Conservation (phyloP, 164 flowering plant species). For the Vitis labrusca region DNA sequence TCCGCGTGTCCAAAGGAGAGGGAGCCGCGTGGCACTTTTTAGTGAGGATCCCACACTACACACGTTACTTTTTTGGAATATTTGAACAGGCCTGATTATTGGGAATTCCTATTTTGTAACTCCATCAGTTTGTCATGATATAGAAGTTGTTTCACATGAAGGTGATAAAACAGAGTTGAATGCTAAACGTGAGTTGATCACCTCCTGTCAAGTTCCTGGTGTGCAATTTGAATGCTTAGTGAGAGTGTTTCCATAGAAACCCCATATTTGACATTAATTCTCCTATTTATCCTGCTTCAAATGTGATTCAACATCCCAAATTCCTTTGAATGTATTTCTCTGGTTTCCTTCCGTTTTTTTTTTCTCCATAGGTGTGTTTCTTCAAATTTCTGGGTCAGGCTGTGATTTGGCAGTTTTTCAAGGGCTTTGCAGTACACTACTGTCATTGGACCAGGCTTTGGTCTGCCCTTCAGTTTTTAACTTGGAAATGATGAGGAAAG, state of each 20-base stretch:
- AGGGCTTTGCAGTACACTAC: conserved; percentile 59
- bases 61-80: background rate
- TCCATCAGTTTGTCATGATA: conserved; percentile 55
- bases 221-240: conserved; percentile 6
- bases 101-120: conserved; percentile 62
- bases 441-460: conserved; percentile 78
- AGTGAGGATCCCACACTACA: no score
- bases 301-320: background rate
- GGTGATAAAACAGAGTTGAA: conserved; percentile 50
- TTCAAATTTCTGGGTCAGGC: background rate
- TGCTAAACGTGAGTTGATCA: conserved; percentile 47
- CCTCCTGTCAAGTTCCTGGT: conserved; percentile 4
- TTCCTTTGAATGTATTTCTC: no score
- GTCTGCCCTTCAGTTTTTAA: conserved; percentile 74
- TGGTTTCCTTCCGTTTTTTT: background rate
- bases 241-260: background rate
- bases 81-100: conserved; percentile 50
- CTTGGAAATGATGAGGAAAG: conserved; percentile 53
- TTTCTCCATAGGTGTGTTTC: background rate
- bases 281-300: background rate
- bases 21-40: no score
- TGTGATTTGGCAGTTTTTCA: conserved; percentile 51
- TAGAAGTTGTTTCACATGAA: conserved; percentile 46
- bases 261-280: background rate
- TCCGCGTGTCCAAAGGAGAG: no score